Conservation (phyloP, 176 grass and related monocot genomes). For the Oropetium thomaeum region DNA sequence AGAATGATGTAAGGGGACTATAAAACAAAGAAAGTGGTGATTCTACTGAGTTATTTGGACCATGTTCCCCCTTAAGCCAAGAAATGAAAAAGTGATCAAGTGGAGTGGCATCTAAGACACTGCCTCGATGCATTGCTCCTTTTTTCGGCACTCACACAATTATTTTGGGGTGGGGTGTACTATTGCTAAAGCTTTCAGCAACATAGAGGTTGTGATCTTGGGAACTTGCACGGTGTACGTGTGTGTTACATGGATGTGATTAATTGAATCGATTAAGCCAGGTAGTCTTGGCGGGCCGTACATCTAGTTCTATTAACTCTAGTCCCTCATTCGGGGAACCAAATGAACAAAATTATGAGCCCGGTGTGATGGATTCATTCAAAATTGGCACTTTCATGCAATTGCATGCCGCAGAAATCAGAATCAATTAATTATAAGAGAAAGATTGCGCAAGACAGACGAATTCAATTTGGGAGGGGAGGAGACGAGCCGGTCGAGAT, state of each 20-base stretch:
- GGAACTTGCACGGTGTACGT: not conserved
- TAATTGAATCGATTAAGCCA: not conserved
- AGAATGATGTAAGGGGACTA: not conserved
- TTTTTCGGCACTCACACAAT: not conserved
- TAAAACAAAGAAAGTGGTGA: not conserved
- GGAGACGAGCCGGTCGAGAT: not conserved
- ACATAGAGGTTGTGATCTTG: not conserved
- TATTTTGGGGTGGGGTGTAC: not conserved
- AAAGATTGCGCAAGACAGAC: not conserved
- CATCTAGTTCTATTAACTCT: not conserved
- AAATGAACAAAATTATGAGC: not conserved
- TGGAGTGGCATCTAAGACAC: not conserved
- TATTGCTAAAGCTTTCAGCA: not conserved
- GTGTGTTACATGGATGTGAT: not conserved
- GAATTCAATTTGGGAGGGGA: not conserved
- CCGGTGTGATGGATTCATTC: not conserved
- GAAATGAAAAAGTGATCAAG: not conserved
- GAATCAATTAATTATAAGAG: not conserved
- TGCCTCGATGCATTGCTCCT: not conserved
- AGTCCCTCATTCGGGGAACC: not conserved
- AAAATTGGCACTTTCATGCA: not conserved
- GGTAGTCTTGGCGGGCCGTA: not conserved
- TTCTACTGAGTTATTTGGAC: not conserved
- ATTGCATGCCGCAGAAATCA: not conserved
- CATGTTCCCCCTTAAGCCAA: not conserved